phyloP scores from a whole-genome alignment of 768 basidiomycete species.

The Mycena vitilis region DNA sequence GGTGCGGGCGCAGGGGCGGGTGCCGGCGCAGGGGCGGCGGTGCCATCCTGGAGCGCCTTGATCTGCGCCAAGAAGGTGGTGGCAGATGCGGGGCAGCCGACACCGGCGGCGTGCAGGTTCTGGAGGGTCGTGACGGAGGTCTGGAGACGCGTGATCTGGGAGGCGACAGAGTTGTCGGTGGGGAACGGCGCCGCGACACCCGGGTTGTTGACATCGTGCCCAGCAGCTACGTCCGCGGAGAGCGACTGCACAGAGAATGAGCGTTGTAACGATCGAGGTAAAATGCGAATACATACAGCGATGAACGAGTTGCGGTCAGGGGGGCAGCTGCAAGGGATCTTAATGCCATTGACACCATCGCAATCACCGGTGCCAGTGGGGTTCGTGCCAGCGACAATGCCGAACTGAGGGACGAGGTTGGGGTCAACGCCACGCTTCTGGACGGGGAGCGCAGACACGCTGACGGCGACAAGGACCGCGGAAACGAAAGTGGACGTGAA shows the following conservation, averaged over 20 bases:
- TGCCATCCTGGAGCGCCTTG: slow-evolving; percentile 22
- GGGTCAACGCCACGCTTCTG: slow-evolving; percentile 56
- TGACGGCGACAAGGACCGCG: slow-evolving; percentile 45
- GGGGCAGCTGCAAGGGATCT: slow-evolving; percentile 76
- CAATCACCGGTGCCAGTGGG: slow-evolving; percentile 81
- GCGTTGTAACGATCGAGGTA: no score
- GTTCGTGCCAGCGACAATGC: slow-evolving; percentile 65
- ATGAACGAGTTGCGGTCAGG: slow-evolving; percentile 66
- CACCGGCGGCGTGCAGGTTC: slow-evolving; percentile 75
- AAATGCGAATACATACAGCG: slow-evolving; percentile 45
- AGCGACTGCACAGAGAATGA: slow-evolving; percentile 47
- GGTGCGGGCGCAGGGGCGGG: slow-evolving; percentile 28
- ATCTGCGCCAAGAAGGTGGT: slow-evolving; percentile 52
- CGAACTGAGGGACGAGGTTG: slow-evolving; percentile 69
- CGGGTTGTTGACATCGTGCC: slow-evolving; percentile 73
- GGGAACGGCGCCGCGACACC: slow-evolving; percentile 70
- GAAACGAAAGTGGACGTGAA: slow-evolving; percentile 46
- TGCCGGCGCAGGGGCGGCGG: slow-evolving; percentile 15
- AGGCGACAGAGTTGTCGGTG: slow-evolving; percentile 52
- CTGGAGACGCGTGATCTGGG: slow-evolving; percentile 61
- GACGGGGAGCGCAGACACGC: slow-evolving; percentile 55
- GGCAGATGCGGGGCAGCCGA: slow-evolving; percentile 61
- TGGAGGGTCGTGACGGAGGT: slow-evolving; percentile 75
- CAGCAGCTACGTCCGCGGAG: slow-evolving; percentile 69
- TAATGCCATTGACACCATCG: slow-evolving; percentile 69